Evolutionary conservation across 768 basidiomycete genomes (phyloP), one percentile per base, ranked within the genome.

Genomic region (Mycena vulgaris): DNA sequence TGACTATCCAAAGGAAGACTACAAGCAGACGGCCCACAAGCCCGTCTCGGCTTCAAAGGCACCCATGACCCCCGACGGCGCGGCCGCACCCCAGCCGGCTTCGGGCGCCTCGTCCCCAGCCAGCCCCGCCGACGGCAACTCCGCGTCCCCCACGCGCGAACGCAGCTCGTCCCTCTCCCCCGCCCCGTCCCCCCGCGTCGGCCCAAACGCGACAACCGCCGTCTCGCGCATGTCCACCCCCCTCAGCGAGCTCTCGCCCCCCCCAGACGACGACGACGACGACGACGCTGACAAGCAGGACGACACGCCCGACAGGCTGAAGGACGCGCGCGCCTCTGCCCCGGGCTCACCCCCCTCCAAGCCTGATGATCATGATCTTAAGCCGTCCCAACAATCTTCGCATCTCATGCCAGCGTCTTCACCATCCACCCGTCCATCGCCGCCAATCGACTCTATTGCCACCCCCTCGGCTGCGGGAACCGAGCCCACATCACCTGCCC

Each of bases 241-340:
- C 4, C 88, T 95, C 76, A 93, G 91, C 72, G 93, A 93, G 70
- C 88, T 93, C 28, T 93, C 93, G 10, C 90, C 92, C 1, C 86
- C 90, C 0, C 89, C 90, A 45, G 89, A 89, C 74, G 82, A 83
- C 27, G 89, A 89, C 53, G 89, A 89, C 30, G 83, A 84, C 4
- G 80, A 80, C 60, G 80, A 84, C 59, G 8, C 47, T 37, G 79
- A 81, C 37, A 77, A 78, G 57, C 77, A 73, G 33, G 40, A 66
- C 11, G 61, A 69, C 57, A 33, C 37, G n/a, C 14, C 47, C 39
- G 39, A 59, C 4, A 51, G 42, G 48, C 33, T 23, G 14, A 62
- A 74, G 48, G 49, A 67, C 67, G 51, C 62, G 49, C 67, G 49
- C 75, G 74, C 30, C 59, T 37, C 75, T 69, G 57, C 70, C 19